Evolutionary conservation across 768 basidiomycete genomes (phyloP), one percentile per base, ranked within the genome.

Genomic region (Collybia nuda): DNA sequence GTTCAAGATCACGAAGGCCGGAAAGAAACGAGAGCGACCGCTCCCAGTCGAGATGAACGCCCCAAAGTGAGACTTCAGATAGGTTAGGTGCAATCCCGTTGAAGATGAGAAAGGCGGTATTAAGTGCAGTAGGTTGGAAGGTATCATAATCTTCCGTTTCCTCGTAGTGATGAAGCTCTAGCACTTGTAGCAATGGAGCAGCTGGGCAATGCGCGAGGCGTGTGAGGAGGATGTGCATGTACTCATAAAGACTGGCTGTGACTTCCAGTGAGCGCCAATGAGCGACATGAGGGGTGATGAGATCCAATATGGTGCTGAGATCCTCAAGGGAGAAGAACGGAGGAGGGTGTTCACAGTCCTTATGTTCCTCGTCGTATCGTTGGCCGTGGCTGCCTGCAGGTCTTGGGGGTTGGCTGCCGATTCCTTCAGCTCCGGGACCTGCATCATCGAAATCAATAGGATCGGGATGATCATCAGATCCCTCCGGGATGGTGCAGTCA

Each of bases 41-140:
- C 24, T 75, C 69, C 88, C 88, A 90, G 50, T 83, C 76, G 28
- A 90, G 63, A 53, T 87, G 87, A 4, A 88, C 82, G 35, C 86
- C 87, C 82, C 84, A 87, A 22, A 90, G 69, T 8, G 70, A 68
- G 28, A 81, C 64, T 3, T 66, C 58, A 17, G 62, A 66, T 12
- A 90, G 68, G 6, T 68, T 73, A 1, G 88, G 88, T 15, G 74
- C 74, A 21, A 77, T 74, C 2, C 79, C 73, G 47, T 80, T 72
- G 57, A 89, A 83, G 15, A 80, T 72, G 9, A 74, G 66, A 54
- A 76, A 75, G 18, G 67, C 67, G 8, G 67, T 69, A 39, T 63
- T 66, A 40, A 80, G 69, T 17, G 71, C 66, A 15, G 66, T 62
- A 3, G 76, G 75, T 3, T 54, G 51, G 66, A 84, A 80, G 5